phyloP scores from a whole-genome alignment of 768 basidiomycete genomes.

The Panus rudis region DNA sequence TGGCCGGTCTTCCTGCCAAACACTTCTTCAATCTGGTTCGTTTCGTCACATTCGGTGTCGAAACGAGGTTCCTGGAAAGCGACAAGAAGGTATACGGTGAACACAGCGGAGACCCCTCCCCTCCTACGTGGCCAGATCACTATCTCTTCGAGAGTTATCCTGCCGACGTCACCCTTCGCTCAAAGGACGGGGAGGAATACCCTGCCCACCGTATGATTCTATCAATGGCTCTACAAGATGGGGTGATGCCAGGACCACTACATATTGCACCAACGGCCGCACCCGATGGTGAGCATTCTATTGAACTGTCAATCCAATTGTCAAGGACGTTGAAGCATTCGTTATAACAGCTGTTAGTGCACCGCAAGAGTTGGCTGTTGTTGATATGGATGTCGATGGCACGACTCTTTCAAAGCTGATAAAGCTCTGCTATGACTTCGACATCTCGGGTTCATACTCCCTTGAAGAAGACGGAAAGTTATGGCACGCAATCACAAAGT shows the following conservation, averaged over 20 bases:
- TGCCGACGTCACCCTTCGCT: slow-evolving; percentile 10
- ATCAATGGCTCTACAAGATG: slow-evolving; percentile 2
- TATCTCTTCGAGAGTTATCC: no score
- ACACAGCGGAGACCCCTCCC: not conserved
- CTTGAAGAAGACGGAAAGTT: not conserved
- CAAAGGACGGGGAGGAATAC: slow-evolving; percentile 10
- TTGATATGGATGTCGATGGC: no score
- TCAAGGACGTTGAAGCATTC: not conserved
- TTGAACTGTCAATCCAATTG: not conserved
- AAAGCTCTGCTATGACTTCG: no score
- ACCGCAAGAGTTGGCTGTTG: slow-evolving; percentile 2
- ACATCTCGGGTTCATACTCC: no score
- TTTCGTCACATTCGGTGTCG: no score
- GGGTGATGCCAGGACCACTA: not conserved
- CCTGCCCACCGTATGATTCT: slow-evolving; percentile 10
- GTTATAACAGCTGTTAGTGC: not conserved
- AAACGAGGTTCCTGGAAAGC: no score
- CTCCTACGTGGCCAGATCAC: no score
- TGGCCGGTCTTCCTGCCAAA: no score
- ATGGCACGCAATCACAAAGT: not conserved
- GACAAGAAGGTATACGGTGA: not conserved
- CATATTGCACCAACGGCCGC: not conserved
- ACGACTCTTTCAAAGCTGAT: no score
- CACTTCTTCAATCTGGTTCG: no score
- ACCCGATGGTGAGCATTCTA: slow-evolving; percentile 1